Base-by-base conservation (phyloP, 345 rosid genomes). In the Dovyalis caffra region DNA sequence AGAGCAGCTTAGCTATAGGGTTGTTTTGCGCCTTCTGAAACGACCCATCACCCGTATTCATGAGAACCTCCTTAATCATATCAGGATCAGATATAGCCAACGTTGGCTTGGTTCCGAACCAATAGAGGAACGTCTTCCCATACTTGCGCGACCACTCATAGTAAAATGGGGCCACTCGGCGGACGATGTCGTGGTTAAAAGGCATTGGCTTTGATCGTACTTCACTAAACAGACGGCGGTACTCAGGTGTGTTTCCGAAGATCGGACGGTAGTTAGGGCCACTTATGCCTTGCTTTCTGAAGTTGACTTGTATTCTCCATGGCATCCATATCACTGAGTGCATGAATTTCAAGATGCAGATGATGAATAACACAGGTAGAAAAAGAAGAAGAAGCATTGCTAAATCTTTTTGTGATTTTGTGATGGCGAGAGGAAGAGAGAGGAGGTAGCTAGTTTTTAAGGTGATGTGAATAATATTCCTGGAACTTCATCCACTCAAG, bases 31-130 rank as follows among this genome's bases (percentile, higher is more conserved):
- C 6, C 74, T 77, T 86, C 40, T 70, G 87, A 64, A 83, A 87
- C 29, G 83, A 82, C 34, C 89, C 47, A 40, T 40, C 87, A 45
- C 74, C 73, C 0, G 83, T 78, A 34, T 77, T 83, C 82, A 80
- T 62, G n/a, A 90, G 77, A 37, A 87, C 83, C 76, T 90, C 93
- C 78, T 89, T 88, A 57, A 92, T 87, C 79, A 89, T 73, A 6
- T 64, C 87, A 71, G 84, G 90, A 72, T 95, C 92, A 57, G 89
- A 83, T 14, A 86, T 61, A 3, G 89, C 92, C 72, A 95, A 75
- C 80, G 92, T 87, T 8, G 97, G 91, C 66, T 60, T 81, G 35
- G 84, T 75, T 64, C 99, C 99, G 66, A 92, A 92, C 97, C 97
- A 91, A 78, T 81, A 91, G 4, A 94, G 76, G 66, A 87, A 92